phyloP scores from a whole-genome alignment of 306 rosid genomes.

The Lagenaria siceraria region DNA sequence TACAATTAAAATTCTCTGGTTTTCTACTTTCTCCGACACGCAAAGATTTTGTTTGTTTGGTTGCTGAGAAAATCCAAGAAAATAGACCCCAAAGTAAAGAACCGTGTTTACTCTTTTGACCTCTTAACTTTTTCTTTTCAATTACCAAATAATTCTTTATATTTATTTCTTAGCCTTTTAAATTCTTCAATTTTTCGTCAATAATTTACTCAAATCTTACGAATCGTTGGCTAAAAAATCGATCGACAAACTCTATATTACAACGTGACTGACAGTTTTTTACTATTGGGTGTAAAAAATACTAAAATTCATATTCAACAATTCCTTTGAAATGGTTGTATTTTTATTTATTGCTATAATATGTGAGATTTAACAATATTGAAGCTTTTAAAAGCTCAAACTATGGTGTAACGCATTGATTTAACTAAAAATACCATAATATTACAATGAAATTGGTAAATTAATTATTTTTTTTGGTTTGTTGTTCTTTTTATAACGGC shows the following conservation, averaged over 20 bases:
- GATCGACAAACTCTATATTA: too few species aligned
- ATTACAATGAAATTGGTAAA: not conserved
- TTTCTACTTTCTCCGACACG: not conserved
- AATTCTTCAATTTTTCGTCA: not conserved
- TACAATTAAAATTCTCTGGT: slow-evolving; percentile 3
- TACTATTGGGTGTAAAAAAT: too few species aligned
- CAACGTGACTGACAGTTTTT: too few species aligned
- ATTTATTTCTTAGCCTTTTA: not conserved
- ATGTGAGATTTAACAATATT: too few species aligned
- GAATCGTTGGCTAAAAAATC: too few species aligned
- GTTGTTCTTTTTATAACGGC: not conserved
- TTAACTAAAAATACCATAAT: too few species aligned
- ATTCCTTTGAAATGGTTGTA: too few species aligned
- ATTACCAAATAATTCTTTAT: not conserved
- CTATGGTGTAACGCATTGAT: too few species aligned
- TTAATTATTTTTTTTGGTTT: not conserved
- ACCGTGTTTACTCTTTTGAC: not conserved
- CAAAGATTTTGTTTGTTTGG: slow-evolving; percentile 20
- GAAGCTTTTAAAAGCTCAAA: too few species aligned
- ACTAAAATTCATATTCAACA: too few species aligned
- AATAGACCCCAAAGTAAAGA: not conserved
- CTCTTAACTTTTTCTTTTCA: not conserved
- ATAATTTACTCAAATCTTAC: not conserved
- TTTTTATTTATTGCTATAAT: too few species aligned
- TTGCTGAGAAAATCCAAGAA: slow-evolving; percentile 17